A percentile compares a stretch with the other conserved stretches of the same genome.
phyloP scores from a whole-genome alignment of 768 basidiomycete species.

The Hirschioporus abietinus region DNA sequence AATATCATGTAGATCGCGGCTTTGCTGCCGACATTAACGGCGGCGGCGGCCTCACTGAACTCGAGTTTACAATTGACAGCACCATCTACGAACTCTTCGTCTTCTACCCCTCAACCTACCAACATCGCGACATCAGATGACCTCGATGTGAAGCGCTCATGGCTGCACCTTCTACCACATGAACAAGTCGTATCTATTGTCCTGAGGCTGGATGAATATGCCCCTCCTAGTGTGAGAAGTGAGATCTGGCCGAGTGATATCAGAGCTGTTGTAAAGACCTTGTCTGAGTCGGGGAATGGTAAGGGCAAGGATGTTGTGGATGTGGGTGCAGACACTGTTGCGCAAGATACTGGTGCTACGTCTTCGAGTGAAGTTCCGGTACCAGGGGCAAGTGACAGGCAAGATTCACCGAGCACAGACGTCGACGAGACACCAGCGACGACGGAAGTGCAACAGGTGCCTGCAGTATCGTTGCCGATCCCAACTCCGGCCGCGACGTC shows the following conservation, averaged over 20 bases:
- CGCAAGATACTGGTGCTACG: neutral
- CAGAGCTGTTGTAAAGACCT: neutral
- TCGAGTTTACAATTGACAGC: neutral
- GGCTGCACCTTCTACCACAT: neutral
- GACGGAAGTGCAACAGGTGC: neutral
- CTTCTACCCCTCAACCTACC: neutral
- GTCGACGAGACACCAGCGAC: neutral
- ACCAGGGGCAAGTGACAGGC: neutral
- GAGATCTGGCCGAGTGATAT: neutral
- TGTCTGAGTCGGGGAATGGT: neutral
- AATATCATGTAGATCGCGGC: neutral
- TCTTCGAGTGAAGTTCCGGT: neutral
- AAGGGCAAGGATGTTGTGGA: neutral
- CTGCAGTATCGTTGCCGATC: neutral
- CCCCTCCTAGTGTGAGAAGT: neutral
- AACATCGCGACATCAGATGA: neutral
- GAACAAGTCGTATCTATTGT: neutral
- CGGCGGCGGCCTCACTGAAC: neutral
- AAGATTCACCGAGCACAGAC: neutral
- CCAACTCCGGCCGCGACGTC: neutral
- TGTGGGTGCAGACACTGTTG: neutral
- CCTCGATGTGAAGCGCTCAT: neutral
- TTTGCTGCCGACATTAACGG: neutral
- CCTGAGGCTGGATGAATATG: conserved; percentile 1
- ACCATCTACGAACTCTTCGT: neutral